These are phyloP conservation scores for Coemansia sp. DNA, from an alignment of 192 early-diverging fungal genomes.

Conservation along the genomic window DNA sequence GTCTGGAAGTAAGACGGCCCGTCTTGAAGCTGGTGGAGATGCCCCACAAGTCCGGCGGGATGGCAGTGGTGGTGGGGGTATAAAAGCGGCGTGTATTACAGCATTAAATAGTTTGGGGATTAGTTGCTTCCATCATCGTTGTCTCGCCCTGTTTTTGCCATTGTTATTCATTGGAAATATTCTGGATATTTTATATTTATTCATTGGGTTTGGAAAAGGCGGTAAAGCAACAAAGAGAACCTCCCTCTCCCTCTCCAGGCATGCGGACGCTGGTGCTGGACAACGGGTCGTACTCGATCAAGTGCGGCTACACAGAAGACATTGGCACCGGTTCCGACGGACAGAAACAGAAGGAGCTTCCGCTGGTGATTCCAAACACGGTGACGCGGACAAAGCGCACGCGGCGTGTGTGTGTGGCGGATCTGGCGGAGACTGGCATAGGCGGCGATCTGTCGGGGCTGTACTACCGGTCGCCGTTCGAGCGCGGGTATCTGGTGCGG, in stretches of 20 bases:
- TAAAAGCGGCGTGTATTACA: too few species aligned
- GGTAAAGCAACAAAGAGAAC: not conserved
- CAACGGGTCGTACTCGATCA: constrained; percentile 71
- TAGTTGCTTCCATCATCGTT: too few species aligned
- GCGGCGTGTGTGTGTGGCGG: constrained; percentile 68
- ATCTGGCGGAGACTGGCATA: constrained; percentile 56
- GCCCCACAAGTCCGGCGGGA: too few species aligned
- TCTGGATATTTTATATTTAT: not conserved
- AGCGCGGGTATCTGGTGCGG: constrained; percentile 75
- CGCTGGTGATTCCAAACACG: constrained; percentile 28
- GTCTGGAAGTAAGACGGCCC: constrained; percentile 29
- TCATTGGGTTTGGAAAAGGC: not conserved
- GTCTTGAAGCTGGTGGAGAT: too few species aligned
- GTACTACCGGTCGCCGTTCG: constrained; percentile 74
- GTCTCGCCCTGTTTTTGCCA: too few species aligned
- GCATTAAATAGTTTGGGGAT: too few species aligned
- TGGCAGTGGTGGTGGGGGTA: too few species aligned
- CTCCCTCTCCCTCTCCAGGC: too few species aligned
- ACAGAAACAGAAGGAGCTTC: not conserved
- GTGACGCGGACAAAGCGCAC: constrained; percentile 56
- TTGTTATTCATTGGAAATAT: not conserved
- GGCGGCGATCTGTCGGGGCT: constrained; percentile 72
- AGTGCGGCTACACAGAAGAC: constrained; percentile 56
- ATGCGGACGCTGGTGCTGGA: constrained; percentile 63
- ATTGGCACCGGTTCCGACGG: not conserved